phyloP scores from a whole-genome alignment of 75 land plant species.

The Larix kaempferi region DNA sequence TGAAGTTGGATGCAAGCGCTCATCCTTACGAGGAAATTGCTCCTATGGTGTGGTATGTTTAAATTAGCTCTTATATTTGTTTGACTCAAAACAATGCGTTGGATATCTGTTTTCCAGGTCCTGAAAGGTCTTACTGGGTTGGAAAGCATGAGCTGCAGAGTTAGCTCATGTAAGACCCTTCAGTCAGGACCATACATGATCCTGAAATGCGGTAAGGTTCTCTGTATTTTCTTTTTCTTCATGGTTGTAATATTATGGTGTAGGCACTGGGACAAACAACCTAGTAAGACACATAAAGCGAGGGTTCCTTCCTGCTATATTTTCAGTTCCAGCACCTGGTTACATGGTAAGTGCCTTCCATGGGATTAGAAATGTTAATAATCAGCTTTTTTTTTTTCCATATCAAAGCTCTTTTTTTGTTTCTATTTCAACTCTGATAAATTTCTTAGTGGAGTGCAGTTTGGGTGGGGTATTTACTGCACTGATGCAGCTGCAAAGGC shows the following conservation, averaged over 20 bases:
- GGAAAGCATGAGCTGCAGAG: neutral
- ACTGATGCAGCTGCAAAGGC: constrained; percentile 77
- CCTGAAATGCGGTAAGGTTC: neutral
- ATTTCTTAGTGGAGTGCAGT: constrained; percentile 23
- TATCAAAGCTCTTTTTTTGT: too few species aligned
- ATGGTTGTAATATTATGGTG: neutral
- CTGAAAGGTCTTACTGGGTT: neutral
- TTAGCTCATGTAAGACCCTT: neutral
- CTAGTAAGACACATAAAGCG: constrained; percentile 48
- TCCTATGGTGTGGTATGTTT: constrained; percentile 79
- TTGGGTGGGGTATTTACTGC: constrained; percentile 68
- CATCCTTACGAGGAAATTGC: constrained; percentile 51
- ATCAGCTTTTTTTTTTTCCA: too few species aligned
- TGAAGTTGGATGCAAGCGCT: constrained; percentile 39
- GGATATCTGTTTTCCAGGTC: neutral
- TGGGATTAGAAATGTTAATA: neutral
- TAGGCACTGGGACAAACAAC: constrained; percentile 60
- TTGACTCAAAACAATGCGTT: neutral
- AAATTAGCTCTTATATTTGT: neutral
- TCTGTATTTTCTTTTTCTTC: neutral
- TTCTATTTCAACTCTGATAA: too few species aligned
- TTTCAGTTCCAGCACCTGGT: constrained; percentile 54
- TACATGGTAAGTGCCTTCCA: constrained; percentile 47
- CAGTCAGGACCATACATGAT: neutral
- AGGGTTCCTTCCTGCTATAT: constrained; percentile 56